Base-by-base conservation (phyloP, 257 asterid genomes). In the Ballota nigra region DNA sequence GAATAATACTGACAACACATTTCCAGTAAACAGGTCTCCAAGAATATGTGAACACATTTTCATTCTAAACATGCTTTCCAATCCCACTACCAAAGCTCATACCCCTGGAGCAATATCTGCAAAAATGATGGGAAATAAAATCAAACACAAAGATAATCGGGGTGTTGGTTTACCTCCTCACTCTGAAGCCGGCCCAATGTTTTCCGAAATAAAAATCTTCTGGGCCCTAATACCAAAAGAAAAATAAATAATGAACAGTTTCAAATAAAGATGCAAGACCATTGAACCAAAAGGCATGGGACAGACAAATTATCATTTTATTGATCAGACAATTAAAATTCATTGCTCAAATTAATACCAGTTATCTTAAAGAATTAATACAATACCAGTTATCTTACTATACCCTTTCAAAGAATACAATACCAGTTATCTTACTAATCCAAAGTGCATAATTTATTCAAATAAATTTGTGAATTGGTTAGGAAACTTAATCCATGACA, bases 151-250 rank as follows among this genome's bases (percentile, higher is more conserved):
- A 19, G 60, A 53, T 53, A 59, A 24, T 63, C 53, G 45, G 64
- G 75, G 72, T 60, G 75, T 63, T 20, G 64, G 81, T 68, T 62
- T 86, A 94, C 99, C 99, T 91, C 99, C 86, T 94, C 99, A 71
- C 95, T 89, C 79, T 75, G 99, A 79, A 94, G 82, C 74, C 96
- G 89, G 70, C 96, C 97, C 75, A 94, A 70, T 53, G 99, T 91
- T 71, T 91, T 87, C 53, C 95, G 93, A 75, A 88, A 78, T 85
- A 91, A 78, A 74, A 91, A 85, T 75, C 99, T 87, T 87, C 99
- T 85, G 60, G 97, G 95, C 47, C 99, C 99, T 94, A 80, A 78
- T 26, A 76, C 57, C 75, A 76, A 76, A 68, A n/a, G 63, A 29
- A 68, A 57, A 72, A 56, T 23, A 73, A 20, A 60, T 59, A 33